phyloP scores from a whole-genome alignment of 139 green algal genomes.

The Volvox africanus region DNA sequence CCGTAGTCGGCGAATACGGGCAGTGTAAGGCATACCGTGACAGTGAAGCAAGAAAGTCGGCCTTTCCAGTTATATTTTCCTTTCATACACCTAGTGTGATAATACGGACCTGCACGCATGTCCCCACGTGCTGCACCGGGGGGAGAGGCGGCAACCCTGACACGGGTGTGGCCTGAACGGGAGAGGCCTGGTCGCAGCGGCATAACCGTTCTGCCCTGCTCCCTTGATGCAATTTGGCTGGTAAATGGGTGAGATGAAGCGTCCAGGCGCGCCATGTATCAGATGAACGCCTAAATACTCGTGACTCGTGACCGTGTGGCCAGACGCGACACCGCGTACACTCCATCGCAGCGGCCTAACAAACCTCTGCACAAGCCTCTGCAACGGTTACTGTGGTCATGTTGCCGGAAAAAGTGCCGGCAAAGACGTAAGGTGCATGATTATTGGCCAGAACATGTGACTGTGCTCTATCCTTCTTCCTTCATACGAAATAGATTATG shows the following conservation, averaged over 20 bases:
- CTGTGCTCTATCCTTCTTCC: too few species aligned
- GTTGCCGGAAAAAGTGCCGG: too few species aligned
- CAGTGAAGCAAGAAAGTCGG: too few species aligned
- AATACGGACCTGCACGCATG: constrained; percentile 28
- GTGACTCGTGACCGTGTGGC: background rate
- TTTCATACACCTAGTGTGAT: too few species aligned
- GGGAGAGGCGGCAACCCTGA: background rate
- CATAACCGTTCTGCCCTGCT: background rate
- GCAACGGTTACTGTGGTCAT: too few species aligned
- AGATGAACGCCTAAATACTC: background rate
- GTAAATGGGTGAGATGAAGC: background rate
- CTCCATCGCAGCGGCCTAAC: background rate
- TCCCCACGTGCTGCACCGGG: background rate
- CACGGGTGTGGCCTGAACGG: background rate
- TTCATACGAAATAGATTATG: too few species aligned
- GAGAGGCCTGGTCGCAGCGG: background rate
- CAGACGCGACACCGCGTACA: background rate
- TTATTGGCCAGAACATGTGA: too few species aligned
- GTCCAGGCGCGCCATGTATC: background rate
- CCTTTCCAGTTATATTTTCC: too few species aligned
- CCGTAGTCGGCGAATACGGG: too few species aligned
- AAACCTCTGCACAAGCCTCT: too few species aligned
- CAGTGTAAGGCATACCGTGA: too few species aligned
- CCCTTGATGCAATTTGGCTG: background rate
- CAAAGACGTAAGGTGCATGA: too few species aligned